phyloP scores from a whole-genome alignment of 495 filamentous ascomycete species.

The Penicillium goetzii region DNA sequence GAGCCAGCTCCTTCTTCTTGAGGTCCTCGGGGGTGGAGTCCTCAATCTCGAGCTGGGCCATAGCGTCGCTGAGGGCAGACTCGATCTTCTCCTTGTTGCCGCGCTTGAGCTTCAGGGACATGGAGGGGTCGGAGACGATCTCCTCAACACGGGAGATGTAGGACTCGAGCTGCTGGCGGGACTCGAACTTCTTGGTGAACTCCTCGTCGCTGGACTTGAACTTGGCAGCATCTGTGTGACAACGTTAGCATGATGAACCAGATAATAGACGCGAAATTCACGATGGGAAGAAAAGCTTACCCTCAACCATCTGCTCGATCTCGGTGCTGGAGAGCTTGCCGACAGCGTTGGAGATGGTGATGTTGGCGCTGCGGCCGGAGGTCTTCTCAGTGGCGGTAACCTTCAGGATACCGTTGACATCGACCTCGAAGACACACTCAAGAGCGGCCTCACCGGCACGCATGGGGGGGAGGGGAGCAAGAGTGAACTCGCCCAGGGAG shows the following conservation, averaged over 20 bases:
- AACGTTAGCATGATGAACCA: slow-evolving; percentile 20
- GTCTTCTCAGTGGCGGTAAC: slow-evolving; percentile 99
- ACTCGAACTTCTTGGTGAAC: slow-evolving; percentile 99
- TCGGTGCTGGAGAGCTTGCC: slow-evolving; percentile 94
- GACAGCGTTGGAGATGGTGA: slow-evolving; percentile 99
- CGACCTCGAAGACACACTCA: slow-evolving; percentile 98
- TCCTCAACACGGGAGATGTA: slow-evolving; percentile 99
- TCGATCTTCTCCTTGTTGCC: slow-evolving; percentile 99
- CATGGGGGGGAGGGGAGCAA: slow-evolving; percentile 96
- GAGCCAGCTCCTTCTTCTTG: slow-evolving; percentile 99
- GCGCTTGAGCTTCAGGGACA: slow-evolving; percentile 97
- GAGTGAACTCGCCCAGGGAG: slow-evolving; percentile 96
- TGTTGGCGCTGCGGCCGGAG: slow-evolving; percentile 96
- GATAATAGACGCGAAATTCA: background rate
- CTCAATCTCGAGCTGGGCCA: slow-evolving; percentile 85
- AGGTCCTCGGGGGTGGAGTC: slow-evolving; percentile 90
- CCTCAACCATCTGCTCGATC: slow-evolving; percentile 96
- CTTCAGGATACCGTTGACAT: slow-evolving; percentile 99
- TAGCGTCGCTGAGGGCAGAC: slow-evolving; percentile 82
- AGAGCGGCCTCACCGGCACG: slow-evolving; percentile 97
- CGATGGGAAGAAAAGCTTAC: slow-evolving; percentile 50
- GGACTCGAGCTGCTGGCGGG: slow-evolving; percentile 96
- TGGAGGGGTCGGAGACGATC: slow-evolving; percentile 93
- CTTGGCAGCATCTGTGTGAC: slow-evolving; percentile 80
- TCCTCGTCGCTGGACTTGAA: slow-evolving; percentile 98